Evolutionary conservation across 345 rosid species (phyloP).

Genomic region (Stellera chamaejasme): DNA sequence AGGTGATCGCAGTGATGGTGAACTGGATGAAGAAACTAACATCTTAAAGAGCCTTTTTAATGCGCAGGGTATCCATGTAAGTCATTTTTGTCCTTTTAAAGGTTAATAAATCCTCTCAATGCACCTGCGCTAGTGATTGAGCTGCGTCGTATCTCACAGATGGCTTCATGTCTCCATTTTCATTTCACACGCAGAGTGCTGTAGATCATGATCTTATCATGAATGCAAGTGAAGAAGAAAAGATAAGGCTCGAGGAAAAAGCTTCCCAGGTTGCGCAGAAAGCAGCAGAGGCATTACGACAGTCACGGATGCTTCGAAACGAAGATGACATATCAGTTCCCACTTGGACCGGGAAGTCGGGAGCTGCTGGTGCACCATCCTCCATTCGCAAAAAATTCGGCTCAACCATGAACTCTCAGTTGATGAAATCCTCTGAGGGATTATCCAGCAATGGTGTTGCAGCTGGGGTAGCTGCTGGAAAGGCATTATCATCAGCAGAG

Average conservation of each 20-base stretch:
- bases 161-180: background rate
- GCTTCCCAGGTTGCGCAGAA: constrained; percentile 85
- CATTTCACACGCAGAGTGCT: constrained; percentile 53
- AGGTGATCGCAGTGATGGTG: constrained; percentile 29
- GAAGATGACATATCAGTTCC: constrained; percentile 77
- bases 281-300: constrained; percentile 92
- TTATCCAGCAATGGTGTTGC: constrained; percentile 37
- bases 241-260: constrained; percentile 79
- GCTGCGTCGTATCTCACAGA: too few species aligned
- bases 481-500: constrained; percentile 79
- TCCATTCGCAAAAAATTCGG: constrained; percentile 68
- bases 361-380: constrained; percentile 86
- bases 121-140: background rate
- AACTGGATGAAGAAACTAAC: constrained; percentile 63
- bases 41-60: constrained; percentile 74
- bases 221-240: constrained; percentile 68
- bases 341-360: constrained; percentile 95
- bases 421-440: constrained; percentile 33
- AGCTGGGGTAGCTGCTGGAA: constrained; percentile 80
- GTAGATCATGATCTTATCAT: constrained; percentile 82
- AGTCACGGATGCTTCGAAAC: constrained; percentile 78
- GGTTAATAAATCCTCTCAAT: background rate
- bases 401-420: constrained; percentile 45
- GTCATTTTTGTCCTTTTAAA: constrained; percentile 16
- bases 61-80: constrained; percentile 87